Base-by-base conservation (phyloP, 768 basidiomycete species). In the Rhodotorula taiwanensis region DNA sequence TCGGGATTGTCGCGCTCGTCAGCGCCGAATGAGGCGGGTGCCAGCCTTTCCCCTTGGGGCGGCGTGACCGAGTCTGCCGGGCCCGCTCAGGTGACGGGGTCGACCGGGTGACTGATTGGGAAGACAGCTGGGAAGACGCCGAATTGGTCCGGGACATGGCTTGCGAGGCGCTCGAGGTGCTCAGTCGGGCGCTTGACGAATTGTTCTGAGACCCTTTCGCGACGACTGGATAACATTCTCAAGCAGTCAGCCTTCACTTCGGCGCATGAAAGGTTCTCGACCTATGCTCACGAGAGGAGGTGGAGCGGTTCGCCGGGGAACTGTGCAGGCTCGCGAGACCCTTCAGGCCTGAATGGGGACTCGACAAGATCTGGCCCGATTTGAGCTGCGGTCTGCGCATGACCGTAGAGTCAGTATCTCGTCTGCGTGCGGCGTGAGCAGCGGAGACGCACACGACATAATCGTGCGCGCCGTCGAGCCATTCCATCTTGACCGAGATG, bases 401-500 rank as follows among this genome's bases (percentile, higher is more conserved):
- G 21, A 28, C 20, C 20, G 0, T 25, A 7, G 31, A 13, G 42
- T 39, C 52, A 53, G 28, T n/a, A n/a, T n/a, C n/a, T n/a, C n/a
- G n/a, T n/a, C n/a, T n/a, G n/a, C n/a, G n/a, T n/a, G n/a, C n/a
- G n/a, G n/a, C n/a, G n/a, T n/a, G n/a, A n/a, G n/a, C n/a, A n/a
- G n/a, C n/a, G n/a, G 6, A 16, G n/a, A 62, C 71, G 45, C 28
- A 70, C 69, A 67, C 64, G 25, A 60, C 41, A 48, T 64, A 72
- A 30, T 56, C 34, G 13, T 49, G 44, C 44, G 70, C 70, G 2
- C 70, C 70, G 13, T 66, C 66, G 10, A 73, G 33, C 58, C 61
- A 66, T 30, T 73, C 58, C 65, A 73, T 64, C 60, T 64, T 71
- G 58, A 73, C 68, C n/a, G 66, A 64, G 20, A 73, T 53, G 23